A percentile compares a stretch with the other conserved stretches of the same genome.
phyloP scores from a whole-genome alignment of 768 basidiomycete genomes.

The Tylopilus felleus region DNA sequence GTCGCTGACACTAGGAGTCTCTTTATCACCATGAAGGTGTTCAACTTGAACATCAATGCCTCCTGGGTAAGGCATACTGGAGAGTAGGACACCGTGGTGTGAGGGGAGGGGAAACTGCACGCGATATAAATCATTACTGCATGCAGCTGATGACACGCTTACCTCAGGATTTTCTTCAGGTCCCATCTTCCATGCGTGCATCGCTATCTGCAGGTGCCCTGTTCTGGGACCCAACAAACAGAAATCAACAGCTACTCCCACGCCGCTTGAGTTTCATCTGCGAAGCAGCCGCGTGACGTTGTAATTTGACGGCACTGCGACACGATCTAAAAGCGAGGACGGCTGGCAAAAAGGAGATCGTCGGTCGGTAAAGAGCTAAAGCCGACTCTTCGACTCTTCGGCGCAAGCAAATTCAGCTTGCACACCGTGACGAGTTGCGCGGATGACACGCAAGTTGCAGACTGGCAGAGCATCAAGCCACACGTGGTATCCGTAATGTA shows the following conservation, averaged over 20 bases:
- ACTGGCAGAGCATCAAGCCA: too few species aligned
- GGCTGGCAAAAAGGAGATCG: not conserved
- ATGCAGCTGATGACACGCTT: not conserved
- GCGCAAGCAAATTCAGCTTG: not conserved
- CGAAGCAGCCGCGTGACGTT: too few species aligned
- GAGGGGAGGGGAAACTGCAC: not conserved
- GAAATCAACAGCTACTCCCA: not conserved
- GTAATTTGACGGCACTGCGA: too few species aligned
- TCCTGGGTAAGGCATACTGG: conserved; percentile 9
- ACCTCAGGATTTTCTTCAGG: not conserved
- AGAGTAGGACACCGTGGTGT: not conserved
- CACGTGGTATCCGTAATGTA: not conserved
- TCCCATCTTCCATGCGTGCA: not conserved
- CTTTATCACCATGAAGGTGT: not conserved
- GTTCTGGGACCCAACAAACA: not conserved
- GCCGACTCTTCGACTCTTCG: not conserved
- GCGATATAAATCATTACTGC: not conserved
- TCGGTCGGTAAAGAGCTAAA: not conserved
- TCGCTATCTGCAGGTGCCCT: not conserved
- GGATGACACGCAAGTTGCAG: too few species aligned
- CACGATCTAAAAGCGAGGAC: too few species aligned
- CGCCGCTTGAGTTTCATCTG: not conserved
- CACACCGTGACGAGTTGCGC: too few species aligned
- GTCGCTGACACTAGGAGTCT: conserved; percentile 11
- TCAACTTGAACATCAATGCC: conserved; percentile 3